Conservation (phyloP, 805 yeast species). For the Kluyveromyces wickerhamii region DNA sequence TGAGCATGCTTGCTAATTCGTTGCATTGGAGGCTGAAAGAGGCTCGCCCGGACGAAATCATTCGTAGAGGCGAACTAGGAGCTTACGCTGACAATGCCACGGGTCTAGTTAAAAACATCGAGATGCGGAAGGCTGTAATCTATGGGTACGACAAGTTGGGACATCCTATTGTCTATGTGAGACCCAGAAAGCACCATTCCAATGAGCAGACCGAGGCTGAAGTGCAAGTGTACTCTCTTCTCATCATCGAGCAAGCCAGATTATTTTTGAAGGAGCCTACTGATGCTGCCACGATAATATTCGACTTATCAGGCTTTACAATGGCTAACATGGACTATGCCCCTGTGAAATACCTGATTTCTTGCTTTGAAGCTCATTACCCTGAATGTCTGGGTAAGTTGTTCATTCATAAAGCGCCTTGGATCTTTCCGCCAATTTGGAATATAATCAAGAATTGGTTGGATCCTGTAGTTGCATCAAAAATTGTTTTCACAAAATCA, state of each 20-base stretch:
- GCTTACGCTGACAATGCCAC: constrained; percentile 39
- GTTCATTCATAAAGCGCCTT: constrained; percentile 89
- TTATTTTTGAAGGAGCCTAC: constrained; percentile 63
- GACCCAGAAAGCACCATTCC: constrained; percentile 70
- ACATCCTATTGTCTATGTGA: constrained; percentile 74
- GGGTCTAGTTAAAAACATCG: constrained; percentile 36
- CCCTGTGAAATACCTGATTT: constrained; percentile 83
- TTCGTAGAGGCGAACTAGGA: constrained; percentile 66
- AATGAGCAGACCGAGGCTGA: constrained; percentile 62
- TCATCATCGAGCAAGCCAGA: constrained; percentile 76
- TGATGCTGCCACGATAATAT: constrained; percentile 75
- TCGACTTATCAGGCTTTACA: constrained; percentile 81
- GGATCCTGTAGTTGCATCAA: constrained; percentile 92
- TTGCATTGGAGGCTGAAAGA: constrained; percentile 67
- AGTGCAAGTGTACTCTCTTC: constrained; percentile 64
- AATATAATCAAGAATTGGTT: constrained; percentile 86
- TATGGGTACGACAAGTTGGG: constrained; percentile 65
- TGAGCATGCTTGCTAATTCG: constrained; percentile 65
- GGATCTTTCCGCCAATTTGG: constrained; percentile 96
- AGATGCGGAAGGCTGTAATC: constrained; percentile 61
- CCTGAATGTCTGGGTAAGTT: constrained; percentile 87
- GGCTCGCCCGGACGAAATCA: constrained; percentile 49
- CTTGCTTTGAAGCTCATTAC: constrained; percentile 90
- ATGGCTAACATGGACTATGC: constrained; percentile 89
- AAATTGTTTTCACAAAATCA: constrained; percentile 74